Evolutionary conservation across 352 stramenopile genomes (phyloP), one percentile per base, ranked within the genome.

Genomic region (Pythium brassicae): DNA sequence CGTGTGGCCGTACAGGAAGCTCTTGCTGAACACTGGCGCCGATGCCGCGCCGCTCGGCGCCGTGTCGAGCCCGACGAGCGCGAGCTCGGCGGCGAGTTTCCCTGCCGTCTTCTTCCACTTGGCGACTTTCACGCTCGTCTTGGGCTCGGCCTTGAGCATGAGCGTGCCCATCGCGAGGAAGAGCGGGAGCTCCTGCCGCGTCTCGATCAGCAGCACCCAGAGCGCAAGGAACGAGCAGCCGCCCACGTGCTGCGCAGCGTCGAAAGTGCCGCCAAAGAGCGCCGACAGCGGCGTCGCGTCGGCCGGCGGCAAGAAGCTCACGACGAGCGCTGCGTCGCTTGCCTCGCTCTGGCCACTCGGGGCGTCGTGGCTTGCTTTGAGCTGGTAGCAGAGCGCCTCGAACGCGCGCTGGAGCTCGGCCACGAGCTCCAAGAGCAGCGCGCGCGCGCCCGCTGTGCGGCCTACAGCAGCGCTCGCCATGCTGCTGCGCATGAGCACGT

Each of bases 71-170:
- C 68, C 52, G 10, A 74, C 37, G 15, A 71, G 56, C 34, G 43
- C 53, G 3, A 93, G 65, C 32, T 82, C 77, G 1, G 68, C 10
- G 15, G 69, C 60, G 23, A 93, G 45, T 53, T 76, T 87, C 4
- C 81, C 72, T 25, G 89, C 68, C 0, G 68, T 74, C 50, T 77
- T 85, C 55, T 78, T 85, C 63, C 89, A 80, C 52, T 91, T 93
- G 46, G 89, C 78, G 29, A 93, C 44, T 50, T 89, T 91, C 34
- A 83, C 86, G 68, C 86, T 90, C 11, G 83, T 76, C 43, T 83
- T 86, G 0, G 83, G 81, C 32, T 90, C 81, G 50, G 75, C 89
- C 46, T 88, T 87, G 9, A 90, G 70, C 68, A 93, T 75, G 0
- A 93, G 35, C 25, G 76, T 63, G 2, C 83, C 83, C 69, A 91